phyloP scores from a whole-genome alignment of 495 filamentous ascomycete genomes.

The Aspergillus coremiiformis region DNA sequence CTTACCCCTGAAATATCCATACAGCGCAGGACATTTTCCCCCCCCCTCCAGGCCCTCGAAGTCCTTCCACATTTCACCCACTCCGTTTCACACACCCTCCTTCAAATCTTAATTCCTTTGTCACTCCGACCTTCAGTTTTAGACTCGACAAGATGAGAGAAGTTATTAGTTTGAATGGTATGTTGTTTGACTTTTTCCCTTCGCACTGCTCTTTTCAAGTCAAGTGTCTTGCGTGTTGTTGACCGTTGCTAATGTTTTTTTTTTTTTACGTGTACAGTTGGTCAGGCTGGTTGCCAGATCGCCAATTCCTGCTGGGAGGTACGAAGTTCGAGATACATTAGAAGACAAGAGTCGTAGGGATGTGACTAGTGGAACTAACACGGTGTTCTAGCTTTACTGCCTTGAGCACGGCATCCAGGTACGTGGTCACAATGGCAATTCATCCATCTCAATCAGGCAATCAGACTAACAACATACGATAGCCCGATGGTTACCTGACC shows the following conservation, averaged over 20 bases:
- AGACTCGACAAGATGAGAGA: constrained; percentile 77
- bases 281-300: constrained; percentile 99
- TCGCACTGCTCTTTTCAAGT: neutral
- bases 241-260: constrained; percentile 18
- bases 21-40: constrained; percentile 11
- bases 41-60: too few relatives aligned
- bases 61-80: constrained; percentile 6
- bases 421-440: constrained; percentile 22
- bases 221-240: neutral
- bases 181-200: constrained; percentile 9
- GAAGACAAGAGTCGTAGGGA: neutral
- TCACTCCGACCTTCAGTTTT: constrained; percentile 10
- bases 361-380: constrained; percentile 22
- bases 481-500: constrained; percentile 98
- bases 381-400: constrained; percentile 77
- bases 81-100: constrained; percentile 10
- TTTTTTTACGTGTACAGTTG: constrained; percentile 55
- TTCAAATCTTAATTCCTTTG: constrained; percentile 12
- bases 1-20: constrained; percentile 28
- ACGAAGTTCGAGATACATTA: constrained; percentile 13
- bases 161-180: constrained; percentile 99
- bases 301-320: constrained; percentile 99
- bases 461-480: constrained; percentile 8
- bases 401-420: constrained; percentile 99
- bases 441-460: neutral